These are phyloP conservation scores for Monosporascus sp. DNA, from an alignment of 2,329 filamentous ascomycete genomes.

Conservation along the genomic window DNA sequence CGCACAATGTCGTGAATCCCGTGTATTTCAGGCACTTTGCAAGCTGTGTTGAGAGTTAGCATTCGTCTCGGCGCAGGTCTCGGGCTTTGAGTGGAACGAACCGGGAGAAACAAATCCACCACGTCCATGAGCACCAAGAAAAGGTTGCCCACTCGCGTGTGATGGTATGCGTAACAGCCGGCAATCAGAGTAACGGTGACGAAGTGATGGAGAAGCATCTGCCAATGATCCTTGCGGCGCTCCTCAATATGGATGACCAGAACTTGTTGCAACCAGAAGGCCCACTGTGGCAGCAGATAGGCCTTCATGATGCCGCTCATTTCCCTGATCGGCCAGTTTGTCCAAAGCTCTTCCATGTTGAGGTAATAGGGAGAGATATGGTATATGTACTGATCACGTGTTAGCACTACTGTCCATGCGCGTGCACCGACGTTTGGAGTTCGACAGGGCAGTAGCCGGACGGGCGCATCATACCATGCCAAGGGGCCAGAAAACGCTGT, in stretches of 20 bases:
- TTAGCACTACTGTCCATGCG: slow-evolving; percentile 1
- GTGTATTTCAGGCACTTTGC: slow-evolving; percentile 95
- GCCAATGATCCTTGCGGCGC: slow-evolving; percentile 86
- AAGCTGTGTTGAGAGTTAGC: slow-evolving; percentile 42
- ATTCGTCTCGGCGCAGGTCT: neutral
- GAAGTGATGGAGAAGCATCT: slow-evolving; percentile 94
- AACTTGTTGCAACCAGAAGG: slow-evolving; percentile 92
- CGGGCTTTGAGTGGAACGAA: slow-evolving; percentile 38
- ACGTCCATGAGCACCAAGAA: slow-evolving; percentile 92
- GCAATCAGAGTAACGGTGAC: slow-evolving; percentile 79
- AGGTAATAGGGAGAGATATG: slow-evolving; percentile 72
- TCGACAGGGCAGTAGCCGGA: neutral
- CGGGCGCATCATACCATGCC: slow-evolving; percentile 61
- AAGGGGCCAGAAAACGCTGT: slow-evolving; percentile 71
- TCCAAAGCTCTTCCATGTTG: slow-evolving; percentile 74
- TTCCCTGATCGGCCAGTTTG: slow-evolving; percentile 75
- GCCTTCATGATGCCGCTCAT: slow-evolving; percentile 71
- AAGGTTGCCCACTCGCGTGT: slow-evolving; percentile 81
- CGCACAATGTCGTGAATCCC: slow-evolving; percentile 69
- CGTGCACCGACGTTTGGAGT: neutral
- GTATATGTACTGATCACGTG: slow-evolving; percentile 64
- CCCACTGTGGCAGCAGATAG: slow-evolving; percentile 86
- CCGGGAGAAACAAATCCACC: slow-evolving; percentile 81
- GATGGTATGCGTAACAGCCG: slow-evolving; percentile 78
- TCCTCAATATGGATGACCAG: slow-evolving; percentile 93